These are phyloP conservation scores for Penicillium cataractarum DNA, from an alignment of 495 filamentous ascomycete species.

Conservation along the genomic window DNA sequence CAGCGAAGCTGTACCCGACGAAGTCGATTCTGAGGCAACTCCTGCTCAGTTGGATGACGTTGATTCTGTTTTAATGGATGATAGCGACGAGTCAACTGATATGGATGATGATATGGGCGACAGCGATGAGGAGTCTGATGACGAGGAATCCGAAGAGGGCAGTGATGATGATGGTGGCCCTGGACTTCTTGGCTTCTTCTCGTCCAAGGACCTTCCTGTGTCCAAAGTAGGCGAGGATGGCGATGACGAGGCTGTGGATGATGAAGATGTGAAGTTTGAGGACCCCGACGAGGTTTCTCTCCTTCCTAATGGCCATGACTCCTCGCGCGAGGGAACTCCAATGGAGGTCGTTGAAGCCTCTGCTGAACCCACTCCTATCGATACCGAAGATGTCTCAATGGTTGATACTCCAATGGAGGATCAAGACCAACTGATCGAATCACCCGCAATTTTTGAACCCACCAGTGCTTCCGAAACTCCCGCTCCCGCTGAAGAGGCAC, in stretches of 20 bases:
- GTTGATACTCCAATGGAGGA: conserved; percentile 21
- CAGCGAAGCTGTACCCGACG: conserved; percentile 26
- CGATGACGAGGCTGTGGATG: conserved; percentile 28
- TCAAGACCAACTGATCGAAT: conserved; percentile 8
- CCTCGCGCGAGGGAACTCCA: conserved; percentile 24
- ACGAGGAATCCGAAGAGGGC: conserved; percentile 38
- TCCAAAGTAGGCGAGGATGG: conserved; percentile 38
- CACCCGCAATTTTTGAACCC: conserved; percentile 13
- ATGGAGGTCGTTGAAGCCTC: conserved; percentile 24
- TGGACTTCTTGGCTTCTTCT: conserved; percentile 71
- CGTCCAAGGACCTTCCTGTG: conserved; percentile 46
- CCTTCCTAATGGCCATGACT: conserved; percentile 45
- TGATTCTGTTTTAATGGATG: conserved; percentile 67
- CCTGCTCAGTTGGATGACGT: conserved; percentile 65
- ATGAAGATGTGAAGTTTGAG: conserved; percentile 26
- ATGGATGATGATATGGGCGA: conserved; percentile 87
- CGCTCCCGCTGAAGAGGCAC: conserved; percentile 6
- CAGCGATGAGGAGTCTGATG: conserved; percentile 59
- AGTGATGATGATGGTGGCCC: conserved; percentile 55
- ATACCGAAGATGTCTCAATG: conserved; percentile 17
- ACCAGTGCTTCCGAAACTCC: conserved; percentile 1
- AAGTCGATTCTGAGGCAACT: conserved; percentile 28
- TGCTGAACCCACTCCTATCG: conserved; percentile 15
- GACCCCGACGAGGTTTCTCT: conserved; percentile 52
- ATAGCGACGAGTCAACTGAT: conserved; percentile 80